Evolutionary conservation across 345 rosid genomes (phyloP).

Genomic region (Eucalyptus microcorys): DNA sequence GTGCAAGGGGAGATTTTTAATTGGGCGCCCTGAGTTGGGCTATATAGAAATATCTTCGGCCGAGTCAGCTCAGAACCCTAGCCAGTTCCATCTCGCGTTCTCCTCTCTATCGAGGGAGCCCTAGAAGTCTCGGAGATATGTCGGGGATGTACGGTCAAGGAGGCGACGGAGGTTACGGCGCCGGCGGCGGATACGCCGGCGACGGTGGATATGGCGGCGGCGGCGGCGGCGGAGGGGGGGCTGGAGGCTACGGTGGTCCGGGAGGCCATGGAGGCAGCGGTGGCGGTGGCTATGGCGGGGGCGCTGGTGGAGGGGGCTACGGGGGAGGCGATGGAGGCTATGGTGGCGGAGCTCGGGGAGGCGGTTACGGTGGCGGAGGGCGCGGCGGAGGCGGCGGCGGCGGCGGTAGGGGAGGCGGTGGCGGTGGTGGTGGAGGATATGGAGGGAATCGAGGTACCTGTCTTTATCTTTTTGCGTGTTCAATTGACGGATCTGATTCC

Average conservation of each 20-base stretch:
- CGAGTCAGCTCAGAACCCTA: neutral
- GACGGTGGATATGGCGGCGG: slow-evolving; percentile 19
- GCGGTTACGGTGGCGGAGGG: neutral
- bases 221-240: slow-evolving; percentile 30
- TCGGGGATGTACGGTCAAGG: slow-evolving; percentile 79
- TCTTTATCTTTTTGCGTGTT: neutral
- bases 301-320: slow-evolving; percentile 26
- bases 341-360: neutral
- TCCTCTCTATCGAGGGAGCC: neutral
- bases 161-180: slow-evolving; percentile 4
- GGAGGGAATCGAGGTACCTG: slow-evolving; percentile 43
- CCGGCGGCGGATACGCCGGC: slow-evolving; percentile 1
- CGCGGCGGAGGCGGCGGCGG: slow-evolving; percentile 1
- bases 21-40: neutral
- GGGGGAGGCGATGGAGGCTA: slow-evolving; percentile 44
- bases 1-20: neutral
- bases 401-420: slow-evolving; percentile 23
- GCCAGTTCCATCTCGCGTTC: neutral
- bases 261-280: slow-evolving; percentile 12
- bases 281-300: slow-evolving; percentile 12
- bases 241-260: slow-evolving; percentile 47
- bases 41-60: neutral
- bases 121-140: slow-evolving; percentile 21
- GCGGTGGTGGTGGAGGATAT: slow-evolving; percentile 39
- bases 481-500: neutral